These are phyloP conservation scores for Eremothecium cymbalariae DNA, from an alignment of 1,139 yeast species.

Conservation along the genomic window DNA sequence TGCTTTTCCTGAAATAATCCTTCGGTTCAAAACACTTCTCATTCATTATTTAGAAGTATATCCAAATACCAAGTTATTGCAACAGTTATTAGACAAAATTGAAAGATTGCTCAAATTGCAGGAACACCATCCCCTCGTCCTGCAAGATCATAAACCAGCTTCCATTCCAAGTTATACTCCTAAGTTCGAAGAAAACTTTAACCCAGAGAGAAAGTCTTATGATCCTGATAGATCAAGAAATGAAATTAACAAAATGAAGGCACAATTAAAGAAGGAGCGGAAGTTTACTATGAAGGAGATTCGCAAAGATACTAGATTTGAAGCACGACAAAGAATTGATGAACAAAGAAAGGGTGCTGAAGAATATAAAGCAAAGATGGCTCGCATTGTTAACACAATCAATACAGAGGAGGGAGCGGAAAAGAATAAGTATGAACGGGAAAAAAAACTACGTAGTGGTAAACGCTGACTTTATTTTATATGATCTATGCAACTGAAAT, in stretches of 20 bases:
- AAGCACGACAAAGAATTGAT: constrained; percentile 74
- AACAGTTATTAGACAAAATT: constrained; percentile 36
- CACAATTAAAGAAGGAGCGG: constrained; percentile 83
- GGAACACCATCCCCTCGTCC: constrained; percentile 63
- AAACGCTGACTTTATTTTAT: constrained; percentile 27
- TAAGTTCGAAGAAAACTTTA: constrained; percentile 89
- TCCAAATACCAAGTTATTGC: constrained; percentile 23
- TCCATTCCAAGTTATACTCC: constrained; percentile 85
- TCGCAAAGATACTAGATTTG: constrained; percentile 80
- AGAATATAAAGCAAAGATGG: constrained; percentile 85
- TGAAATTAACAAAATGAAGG: constrained; percentile 73
- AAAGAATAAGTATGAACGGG: constrained; percentile 83
- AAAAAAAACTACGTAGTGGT: constrained; percentile 57
- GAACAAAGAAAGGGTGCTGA: constrained; percentile 69
- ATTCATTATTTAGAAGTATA: constrained; percentile 13
- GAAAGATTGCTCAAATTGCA: constrained; percentile 45
- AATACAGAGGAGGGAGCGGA: constrained; percentile 93
- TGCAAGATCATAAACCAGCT: constrained; percentile 80
- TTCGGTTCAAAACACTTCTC: constrained; percentile 27
- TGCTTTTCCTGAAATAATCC: constrained; percentile 48
- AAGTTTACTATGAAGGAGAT: constrained; percentile 83
- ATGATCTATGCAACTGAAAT: constrained; percentile 10
- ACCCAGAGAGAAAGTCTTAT: constrained; percentile 89
- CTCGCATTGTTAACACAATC: constrained; percentile 73
- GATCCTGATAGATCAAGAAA: constrained; percentile 76